phyloP scores from a whole-genome alignment of 495 filamentous ascomycete species.

The Penicillium chermesinum region DNA sequence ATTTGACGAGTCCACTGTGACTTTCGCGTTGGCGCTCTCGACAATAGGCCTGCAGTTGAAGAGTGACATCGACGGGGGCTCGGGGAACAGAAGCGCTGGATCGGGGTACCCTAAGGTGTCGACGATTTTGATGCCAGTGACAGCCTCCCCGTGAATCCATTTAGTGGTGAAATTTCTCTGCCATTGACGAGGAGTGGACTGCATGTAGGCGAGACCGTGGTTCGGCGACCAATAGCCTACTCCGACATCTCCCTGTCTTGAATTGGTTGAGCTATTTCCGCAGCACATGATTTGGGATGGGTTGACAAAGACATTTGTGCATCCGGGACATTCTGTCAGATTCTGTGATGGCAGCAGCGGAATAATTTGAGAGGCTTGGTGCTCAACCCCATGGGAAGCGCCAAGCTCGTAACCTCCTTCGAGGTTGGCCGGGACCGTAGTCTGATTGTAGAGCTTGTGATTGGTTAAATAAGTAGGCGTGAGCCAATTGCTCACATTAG shows the following conservation, averaged over 20 bases:
- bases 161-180: conserved; percentile 31
- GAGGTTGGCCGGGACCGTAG: conserved; percentile 10
- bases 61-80: conserved; percentile 16
- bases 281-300: conserved; percentile 24
- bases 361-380: conserved; percentile 5
- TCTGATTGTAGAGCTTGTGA: conserved; percentile 7
- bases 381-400: neutral
- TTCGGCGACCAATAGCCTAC: conserved; percentile 30
- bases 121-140: conserved; percentile 5
- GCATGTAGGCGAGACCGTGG: neutral
- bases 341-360: conserved; percentile 5
- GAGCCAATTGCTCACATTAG: conserved; percentile 21
- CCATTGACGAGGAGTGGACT: conserved; percentile 8
- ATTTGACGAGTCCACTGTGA: conserved; percentile 25
- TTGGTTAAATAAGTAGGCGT: conserved; percentile 17
- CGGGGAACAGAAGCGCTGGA: conserved; percentile 19
- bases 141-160: conserved; percentile 22
- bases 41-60: conserved; percentile 31
- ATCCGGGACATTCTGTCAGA: conserved; percentile 6
- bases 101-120: neutral
- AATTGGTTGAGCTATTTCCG: conserved; percentile 20
- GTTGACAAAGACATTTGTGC: conserved; percentile 22
- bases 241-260: conserved; percentile 6
- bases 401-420: conserved; percentile 14
- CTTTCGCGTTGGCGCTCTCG: conserved; percentile 24